Base-by-base conservation (phyloP, 495 filamentous ascomycete species). In the Paragyromitra xinjiangensis region DNA sequence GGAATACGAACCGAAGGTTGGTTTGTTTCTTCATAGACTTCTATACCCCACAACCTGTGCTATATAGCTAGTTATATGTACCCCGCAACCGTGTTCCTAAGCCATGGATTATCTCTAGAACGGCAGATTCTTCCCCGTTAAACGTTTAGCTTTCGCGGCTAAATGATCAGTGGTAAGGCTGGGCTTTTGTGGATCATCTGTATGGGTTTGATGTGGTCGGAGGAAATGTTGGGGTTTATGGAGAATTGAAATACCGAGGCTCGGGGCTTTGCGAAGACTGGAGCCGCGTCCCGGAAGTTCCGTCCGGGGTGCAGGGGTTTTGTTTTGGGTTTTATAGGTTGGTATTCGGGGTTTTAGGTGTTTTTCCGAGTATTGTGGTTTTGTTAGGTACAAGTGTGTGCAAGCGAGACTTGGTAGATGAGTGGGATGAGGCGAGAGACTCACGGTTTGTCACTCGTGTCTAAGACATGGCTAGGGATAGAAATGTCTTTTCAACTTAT, bases 241-340 rank as follows among this genome's bases (percentile, higher is more conserved):
- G 64, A 40, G 50, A 56, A 68, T 56, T 55, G 16, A 51, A 72
- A 53, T 37, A 64, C 69, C 69, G 69, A 72, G n/a, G 12, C 45
- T 71, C 68, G 68, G 68, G 16, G 55, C 7, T 9, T 51, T 34
- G 11, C 29, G 44, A 50, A 61, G 39, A 19, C 6, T 71, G 68
- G 68, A 62, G 68, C 56, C 26, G 29, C 68, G 68, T 71, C 56
- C 68, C 68, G 68, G 68, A 26, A 24, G 29, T 39, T 63, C 56
- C 68, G 55, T 34, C 5, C 22, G 67, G 50, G 42, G 55, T 64
- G 6, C 42, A 67, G 26, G 64, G 59, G 14, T 40, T 40, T 48
- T 16, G 44, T 48, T 48, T 11, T 11, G 24, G 44, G 14, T 14
- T 51, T 40, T 24, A 3, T 6, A 22, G 16, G 6, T 40, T 40